phyloP scores from a whole-genome alignment of 495 filamentous ascomycete species.

The Aspergillus bridgeri region DNA sequence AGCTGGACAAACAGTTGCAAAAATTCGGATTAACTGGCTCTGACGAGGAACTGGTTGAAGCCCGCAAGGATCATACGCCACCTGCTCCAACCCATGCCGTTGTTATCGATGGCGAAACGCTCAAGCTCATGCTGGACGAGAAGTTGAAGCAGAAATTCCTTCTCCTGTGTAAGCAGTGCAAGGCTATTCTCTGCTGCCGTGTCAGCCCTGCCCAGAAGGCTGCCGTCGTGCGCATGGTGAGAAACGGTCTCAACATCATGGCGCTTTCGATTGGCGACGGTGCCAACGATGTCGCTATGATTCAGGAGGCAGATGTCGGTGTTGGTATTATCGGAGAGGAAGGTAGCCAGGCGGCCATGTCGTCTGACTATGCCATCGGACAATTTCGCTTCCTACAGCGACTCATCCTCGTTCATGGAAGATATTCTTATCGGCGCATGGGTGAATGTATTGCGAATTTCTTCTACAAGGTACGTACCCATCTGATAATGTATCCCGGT shows the following conservation, averaged over 20 bases:
- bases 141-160: slow-evolving; percentile 86
- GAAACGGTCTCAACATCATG: slow-evolving; percentile 92
- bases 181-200: slow-evolving; percentile 94
- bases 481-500: too few species aligned
- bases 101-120: slow-evolving; percentile 91
- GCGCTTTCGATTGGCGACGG: slow-evolving; percentile 95
- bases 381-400: slow-evolving; percentile 94
- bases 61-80: slow-evolving; percentile 75
- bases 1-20: slow-evolving; percentile 69
- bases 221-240: slow-evolving; percentile 94
- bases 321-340: slow-evolving; percentile 98
- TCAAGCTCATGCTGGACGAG: slow-evolving; percentile 85
- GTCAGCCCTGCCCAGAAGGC: slow-evolving; percentile 97
- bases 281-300: slow-evolving; percentile 99
- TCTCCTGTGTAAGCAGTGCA: slow-evolving; percentile 95
- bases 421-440: slow-evolving; percentile 92
- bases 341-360: slow-evolving; percentile 97
- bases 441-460: slow-evolving; percentile 97
- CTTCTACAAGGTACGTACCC: slow-evolving; percentile 93
- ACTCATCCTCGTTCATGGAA: slow-evolving; percentile 89
- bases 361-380: slow-evolving; percentile 95
- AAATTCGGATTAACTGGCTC: slow-evolving; percentile 79
- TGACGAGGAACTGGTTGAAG: slow-evolving; percentile 78
- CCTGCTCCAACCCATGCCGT: slow-evolving; percentile 90
- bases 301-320: slow-evolving; percentile 97